Percentiles rank a stretch among this genome's conserved stretches.
phyloP scores from a whole-genome alignment of 208 protist species.

The Leishmania tropica region DNA sequence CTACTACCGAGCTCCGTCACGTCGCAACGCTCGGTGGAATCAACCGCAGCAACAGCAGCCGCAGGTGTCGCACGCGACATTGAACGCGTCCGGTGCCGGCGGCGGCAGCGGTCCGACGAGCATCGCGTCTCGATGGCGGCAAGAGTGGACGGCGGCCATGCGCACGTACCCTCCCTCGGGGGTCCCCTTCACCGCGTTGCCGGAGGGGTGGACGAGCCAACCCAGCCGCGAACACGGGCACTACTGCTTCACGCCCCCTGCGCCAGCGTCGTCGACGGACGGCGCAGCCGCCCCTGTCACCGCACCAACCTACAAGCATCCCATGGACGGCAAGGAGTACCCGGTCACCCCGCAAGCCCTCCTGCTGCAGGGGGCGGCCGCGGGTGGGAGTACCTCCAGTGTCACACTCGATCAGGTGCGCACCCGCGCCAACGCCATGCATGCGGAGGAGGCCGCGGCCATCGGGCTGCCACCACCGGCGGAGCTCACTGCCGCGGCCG shows the following conservation, averaged over 20 bases:
- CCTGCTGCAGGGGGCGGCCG: conserved; percentile 36
- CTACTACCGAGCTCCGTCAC: conserved; percentile 27
- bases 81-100: neutral
- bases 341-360: conserved; percentile 81
- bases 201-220: conserved; percentile 58
- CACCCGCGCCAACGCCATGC: conserved; percentile 27
- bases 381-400: conserved; percentile 14
- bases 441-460: conserved; percentile 16
- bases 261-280: neutral
- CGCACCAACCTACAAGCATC: conserved; percentile 65
- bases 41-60: conserved; percentile 1
- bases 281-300: conserved; percentile 9
- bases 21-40: conserved; percentile 14
- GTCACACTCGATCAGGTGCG: conserved; percentile 31
- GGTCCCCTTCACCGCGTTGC: conserved; percentile 59
- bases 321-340: conserved; percentile 59
- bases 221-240: conserved; percentile 61
- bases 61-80: neutral
- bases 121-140: conserved; percentile 42
- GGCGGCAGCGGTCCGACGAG: conserved; percentile 3
- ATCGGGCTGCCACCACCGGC: conserved; percentile 20
- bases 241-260: conserved; percentile 67
- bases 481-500: conserved; percentile 26
- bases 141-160: conserved; percentile 66
- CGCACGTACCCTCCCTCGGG: conserved; percentile 57